These are phyloP conservation scores for Allantophomopsis cytisporea DNA, from an alignment of 2,329 filamentous ascomycete genomes.

Conservation along the genomic window DNA sequence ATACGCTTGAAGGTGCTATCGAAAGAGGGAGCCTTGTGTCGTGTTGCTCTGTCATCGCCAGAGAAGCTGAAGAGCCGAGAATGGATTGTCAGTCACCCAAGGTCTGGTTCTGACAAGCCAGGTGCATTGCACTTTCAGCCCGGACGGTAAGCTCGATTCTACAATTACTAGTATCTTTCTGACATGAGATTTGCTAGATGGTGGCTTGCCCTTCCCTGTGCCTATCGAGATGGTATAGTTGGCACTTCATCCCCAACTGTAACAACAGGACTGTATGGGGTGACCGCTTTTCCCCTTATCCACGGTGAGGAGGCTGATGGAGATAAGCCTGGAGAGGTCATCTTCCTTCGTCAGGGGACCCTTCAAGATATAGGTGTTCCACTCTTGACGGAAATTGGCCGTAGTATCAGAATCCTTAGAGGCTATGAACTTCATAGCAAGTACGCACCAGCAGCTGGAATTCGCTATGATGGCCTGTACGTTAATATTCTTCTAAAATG, in stretches of 20 bases:
- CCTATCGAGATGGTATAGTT: constrained; percentile 40
- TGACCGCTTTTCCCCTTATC: constrained; percentile 34
- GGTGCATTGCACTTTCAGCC: constrained; percentile 21
- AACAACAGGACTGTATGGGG: constrained; percentile 30
- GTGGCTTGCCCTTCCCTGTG: constrained; percentile 44
- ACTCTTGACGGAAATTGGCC: constrained; percentile 33
- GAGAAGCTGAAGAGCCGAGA: not conserved
- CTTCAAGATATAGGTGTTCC: constrained; percentile 31
- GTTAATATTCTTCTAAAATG: constrained; percentile 10
- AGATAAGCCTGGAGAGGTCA: constrained; percentile 18
- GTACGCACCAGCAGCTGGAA: constrained; percentile 34
- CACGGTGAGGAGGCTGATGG: constrained; percentile 33
- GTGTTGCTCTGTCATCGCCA: not conserved
- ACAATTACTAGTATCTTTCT: not conserved
- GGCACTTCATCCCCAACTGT: constrained; percentile 27
- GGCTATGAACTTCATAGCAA: constrained; percentile 34
- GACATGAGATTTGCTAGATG: constrained; percentile 27
- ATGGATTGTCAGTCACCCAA: not conserved
- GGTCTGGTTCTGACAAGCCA: not conserved
- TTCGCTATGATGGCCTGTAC: constrained; percentile 45
- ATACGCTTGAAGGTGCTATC: not conserved
- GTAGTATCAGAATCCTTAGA: constrained; percentile 35
- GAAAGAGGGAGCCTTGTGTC: not conserved
- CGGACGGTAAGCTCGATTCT: constrained; percentile 28
- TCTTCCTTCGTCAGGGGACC: constrained; percentile 30